Percentiles rank a stretch among this genome's conserved stretches.
These are phyloP conservation scores for Solanum hybrid DNA, from an alignment of 305 asterid genomes.

Conservation along the genomic window DNA sequence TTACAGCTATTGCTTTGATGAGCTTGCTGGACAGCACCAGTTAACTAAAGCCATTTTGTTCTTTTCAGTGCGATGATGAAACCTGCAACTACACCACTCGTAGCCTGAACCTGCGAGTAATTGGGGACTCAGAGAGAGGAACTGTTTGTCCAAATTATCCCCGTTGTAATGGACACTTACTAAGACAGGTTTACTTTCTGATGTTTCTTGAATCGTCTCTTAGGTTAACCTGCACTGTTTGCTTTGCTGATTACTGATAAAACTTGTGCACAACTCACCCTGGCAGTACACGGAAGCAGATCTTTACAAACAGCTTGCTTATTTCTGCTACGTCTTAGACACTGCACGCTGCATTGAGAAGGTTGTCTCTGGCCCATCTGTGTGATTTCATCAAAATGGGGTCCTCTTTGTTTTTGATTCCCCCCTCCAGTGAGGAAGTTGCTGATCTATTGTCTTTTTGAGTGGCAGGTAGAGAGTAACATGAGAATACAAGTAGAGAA, in stretches of 20 bases:
- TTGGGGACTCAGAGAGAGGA: constrained; percentile 81
- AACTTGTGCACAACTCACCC: not conserved
- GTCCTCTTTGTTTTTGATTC: not conserved
- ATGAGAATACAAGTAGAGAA: constrained; percentile 46
- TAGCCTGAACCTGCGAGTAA: constrained; percentile 62
- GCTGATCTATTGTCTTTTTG: not conserved
- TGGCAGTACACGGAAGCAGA: constrained; percentile 78
- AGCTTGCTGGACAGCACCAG: not conserved
- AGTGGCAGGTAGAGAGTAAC: constrained; percentile 49
- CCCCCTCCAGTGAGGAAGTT: not conserved
- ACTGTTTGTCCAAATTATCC: constrained; percentile 93
- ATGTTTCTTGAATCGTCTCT: not conserved
- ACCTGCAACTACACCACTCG: constrained; percentile 83
- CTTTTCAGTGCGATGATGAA: constrained; percentile 86
- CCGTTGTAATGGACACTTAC: constrained; percentile 69
- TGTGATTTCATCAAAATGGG: not conserved
- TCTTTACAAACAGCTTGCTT: constrained; percentile 77
- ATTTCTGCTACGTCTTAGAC: constrained; percentile 71
- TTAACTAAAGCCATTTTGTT: not conserved
- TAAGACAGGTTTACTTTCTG: constrained; percentile 51
- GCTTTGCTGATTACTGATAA: constrained; percentile 11
- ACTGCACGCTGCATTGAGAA: constrained; percentile 67
- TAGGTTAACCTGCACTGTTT: not conserved
- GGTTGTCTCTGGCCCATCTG: constrained; percentile 20
- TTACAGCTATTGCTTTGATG: constrained; percentile 4